A percentile compares a stretch with the other conserved stretches of the same genome.
phyloP scores from a whole-genome alignment of 148 eudicot genomes.

The Silene latifolia region DNA sequence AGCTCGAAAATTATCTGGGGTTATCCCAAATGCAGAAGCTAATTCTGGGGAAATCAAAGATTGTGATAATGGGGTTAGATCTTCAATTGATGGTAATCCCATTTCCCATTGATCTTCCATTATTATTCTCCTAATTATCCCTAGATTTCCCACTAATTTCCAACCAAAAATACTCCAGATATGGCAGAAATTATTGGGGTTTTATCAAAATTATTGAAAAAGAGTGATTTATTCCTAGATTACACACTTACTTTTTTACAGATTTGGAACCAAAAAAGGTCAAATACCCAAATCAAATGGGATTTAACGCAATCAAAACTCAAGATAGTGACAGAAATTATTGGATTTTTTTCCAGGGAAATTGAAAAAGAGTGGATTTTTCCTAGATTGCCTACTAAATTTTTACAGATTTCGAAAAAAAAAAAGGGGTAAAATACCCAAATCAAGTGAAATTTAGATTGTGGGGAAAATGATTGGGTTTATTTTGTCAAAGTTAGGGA shows the following conservation, averaged over 20 bases:
- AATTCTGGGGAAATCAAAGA: constrained; percentile 38
- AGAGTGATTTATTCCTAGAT: neutral
- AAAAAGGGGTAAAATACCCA: neutral
- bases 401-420: neutral
- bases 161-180: neutral
- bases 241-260: neutral
- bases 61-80: constrained; percentile 37
- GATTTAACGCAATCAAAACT: neutral
- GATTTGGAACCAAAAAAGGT: neutral
- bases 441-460: neutral
- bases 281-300: too few relatives aligned
- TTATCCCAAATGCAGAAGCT: constrained; percentile 35
- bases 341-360: neutral
- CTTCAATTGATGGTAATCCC: constrained; percentile 31
- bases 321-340: neutral
- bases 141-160: neutral
- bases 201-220: neutral
- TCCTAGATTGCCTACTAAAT: too few relatives aligned
- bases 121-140: neutral
- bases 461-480: neutral
- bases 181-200: neutral
- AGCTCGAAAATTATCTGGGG: constrained; percentile 16
- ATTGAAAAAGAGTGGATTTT: neutral
- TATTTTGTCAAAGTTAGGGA: neutral
- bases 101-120: constrained; percentile 35